phyloP scores from a whole-genome alignment of 305 asterid genomes.

The Rubia balearica region DNA sequence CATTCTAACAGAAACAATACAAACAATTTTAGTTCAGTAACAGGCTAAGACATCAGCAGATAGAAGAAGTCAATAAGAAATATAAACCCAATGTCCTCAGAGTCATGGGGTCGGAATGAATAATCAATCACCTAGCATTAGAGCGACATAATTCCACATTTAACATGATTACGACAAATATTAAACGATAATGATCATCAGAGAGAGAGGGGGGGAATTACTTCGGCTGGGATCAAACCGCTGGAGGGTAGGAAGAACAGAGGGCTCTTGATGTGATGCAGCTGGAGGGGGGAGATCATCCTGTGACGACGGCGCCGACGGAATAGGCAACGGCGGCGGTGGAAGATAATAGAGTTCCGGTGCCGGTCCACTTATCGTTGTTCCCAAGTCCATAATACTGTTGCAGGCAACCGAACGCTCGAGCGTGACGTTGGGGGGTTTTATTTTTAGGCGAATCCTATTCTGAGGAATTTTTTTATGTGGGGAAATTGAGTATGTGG shows the following conservation, averaged over 20 bases:
- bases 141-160: background rate
- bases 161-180: background rate
- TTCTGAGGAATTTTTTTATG: too few species aligned
- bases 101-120: background rate
- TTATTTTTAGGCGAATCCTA: too few species aligned
- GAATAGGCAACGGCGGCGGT: conserved; percentile 33
- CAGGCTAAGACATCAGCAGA: background rate
- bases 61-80: background rate
- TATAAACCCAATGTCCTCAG: background rate
- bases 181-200: background rate
- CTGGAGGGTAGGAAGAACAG: conserved; percentile 28
- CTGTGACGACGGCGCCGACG: conserved; percentile 18
- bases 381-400: background rate
- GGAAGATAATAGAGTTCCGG: conserved; percentile 52
- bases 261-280: conserved; percentile 20
- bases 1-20: background rate
- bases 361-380: conserved; percentile 31
- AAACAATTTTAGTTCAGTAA: background rate
- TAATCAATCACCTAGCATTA: background rate
- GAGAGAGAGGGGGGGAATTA: conserved; percentile 19
- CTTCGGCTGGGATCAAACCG: conserved; percentile 70
- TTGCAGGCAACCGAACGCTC: background rate
- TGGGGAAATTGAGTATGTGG: too few species aligned
- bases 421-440: too few species aligned
- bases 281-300: conserved; percentile 23